A percentile compares a stretch with the other conserved stretches of the same genome.
Conservation (phyloP, 805 yeast species). For the Myxozyma kluyveri region DNA sequence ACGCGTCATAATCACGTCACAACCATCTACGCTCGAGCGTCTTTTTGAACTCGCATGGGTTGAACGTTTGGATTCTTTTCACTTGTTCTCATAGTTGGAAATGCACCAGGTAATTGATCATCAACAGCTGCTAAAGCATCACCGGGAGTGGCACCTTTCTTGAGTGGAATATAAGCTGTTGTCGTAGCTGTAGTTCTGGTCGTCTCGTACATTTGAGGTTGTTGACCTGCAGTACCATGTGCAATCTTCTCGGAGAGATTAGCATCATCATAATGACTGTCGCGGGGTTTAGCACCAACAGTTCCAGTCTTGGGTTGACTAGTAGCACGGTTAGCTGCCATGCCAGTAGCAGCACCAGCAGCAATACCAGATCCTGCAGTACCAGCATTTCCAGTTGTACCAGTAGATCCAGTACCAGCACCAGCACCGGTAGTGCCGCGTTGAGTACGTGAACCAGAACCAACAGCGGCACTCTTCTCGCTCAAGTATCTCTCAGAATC, state of each 20-base stretch:
- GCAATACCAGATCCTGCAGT: not conserved
- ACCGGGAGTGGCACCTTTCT: not conserved
- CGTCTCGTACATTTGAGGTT: constrained; percentile 5
- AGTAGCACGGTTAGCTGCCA: not conserved
- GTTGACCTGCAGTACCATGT: not conserved
- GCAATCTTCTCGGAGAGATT: not conserved
- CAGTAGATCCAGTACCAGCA: constrained; percentile 6
- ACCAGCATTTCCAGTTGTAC: not conserved
- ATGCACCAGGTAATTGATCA: not conserved
- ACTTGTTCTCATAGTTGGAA: constrained; percentile 13
- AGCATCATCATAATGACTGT: not conserved
- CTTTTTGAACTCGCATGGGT: constrained; percentile 20
- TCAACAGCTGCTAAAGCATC: not conserved
- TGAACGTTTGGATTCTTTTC: constrained; percentile 1
- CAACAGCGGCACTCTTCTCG: constrained; percentile 6
- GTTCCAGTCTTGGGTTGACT: not conserved
- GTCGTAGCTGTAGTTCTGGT: not conserved
- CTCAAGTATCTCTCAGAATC: too few species aligned
- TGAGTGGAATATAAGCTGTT: not conserved
- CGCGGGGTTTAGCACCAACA: not conserved
- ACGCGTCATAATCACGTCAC: not conserved
- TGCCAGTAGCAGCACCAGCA: not conserved
- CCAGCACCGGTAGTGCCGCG: constrained; percentile 4
- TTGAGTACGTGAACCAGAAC: constrained; percentile 7
- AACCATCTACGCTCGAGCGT: constrained; percentile 9